Percentiles rank a stretch among this genome's conserved stretches.
Conservation (phyloP, 148 eudicot species). For the Polygonum aviculare region DNA sequence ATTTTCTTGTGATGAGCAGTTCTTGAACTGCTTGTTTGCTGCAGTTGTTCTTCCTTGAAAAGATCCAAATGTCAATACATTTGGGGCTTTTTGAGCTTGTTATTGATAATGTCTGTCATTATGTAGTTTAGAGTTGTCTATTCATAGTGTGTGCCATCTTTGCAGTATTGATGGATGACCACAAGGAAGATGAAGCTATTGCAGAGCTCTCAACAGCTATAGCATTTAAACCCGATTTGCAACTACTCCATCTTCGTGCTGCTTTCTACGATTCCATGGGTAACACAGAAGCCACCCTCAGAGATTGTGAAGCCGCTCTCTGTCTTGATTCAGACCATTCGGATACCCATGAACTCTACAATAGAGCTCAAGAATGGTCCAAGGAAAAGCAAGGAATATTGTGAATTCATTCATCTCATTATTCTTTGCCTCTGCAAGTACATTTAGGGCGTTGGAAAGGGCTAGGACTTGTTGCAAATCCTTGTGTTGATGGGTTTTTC, state of each 20-base stretch:
- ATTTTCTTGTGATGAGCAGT: background rate
- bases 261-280: slow-evolving; percentile 67
- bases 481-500: background rate
- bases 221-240: slow-evolving; percentile 60
- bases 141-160: slow-evolving; percentile 7
- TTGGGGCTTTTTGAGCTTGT: background rate
- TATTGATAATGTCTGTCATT: background rate
- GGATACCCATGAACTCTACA: slow-evolving; percentile 51
- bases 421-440: background rate
- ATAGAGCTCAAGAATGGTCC: slow-evolving; percentile 29
- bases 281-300: slow-evolving; percentile 28
- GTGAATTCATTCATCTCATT: background rate
- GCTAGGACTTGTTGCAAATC: slow-evolving; percentile 3
- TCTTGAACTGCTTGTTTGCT: background rate
- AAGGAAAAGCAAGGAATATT: slow-evolving; percentile 18
- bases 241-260: slow-evolving; percentile 64
- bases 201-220: slow-evolving; percentile 53
- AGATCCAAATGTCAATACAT: background rate
- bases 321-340: slow-evolving; percentile 47
- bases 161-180: slow-evolving; percentile 71
- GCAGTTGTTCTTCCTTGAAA: background rate
- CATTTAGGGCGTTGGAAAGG: background rate
- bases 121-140: background rate
- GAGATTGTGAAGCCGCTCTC: slow-evolving; percentile 67
- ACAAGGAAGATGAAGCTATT: slow-evolving; percentile 61